phyloP scores from a whole-genome alignment of 148 eudicot species.

The Dysphania ambrosioides region DNA sequence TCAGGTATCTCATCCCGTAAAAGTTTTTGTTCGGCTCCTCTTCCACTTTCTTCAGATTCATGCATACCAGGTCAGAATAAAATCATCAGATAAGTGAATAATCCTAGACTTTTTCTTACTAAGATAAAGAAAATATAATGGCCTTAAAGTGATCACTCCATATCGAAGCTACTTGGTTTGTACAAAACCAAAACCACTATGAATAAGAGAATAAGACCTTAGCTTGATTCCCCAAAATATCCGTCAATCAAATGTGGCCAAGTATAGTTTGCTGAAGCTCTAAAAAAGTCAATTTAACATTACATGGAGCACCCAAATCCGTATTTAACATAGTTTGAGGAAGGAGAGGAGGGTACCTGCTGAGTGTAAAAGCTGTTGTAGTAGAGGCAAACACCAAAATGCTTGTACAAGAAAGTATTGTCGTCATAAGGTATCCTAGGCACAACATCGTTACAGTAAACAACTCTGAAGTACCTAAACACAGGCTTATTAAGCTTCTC shows the following conservation, averaged over 20 bases:
- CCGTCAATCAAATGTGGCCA: no score
- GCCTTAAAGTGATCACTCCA: no score
- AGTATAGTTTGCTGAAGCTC: no score
- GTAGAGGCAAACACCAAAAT: slow-evolving; percentile 70
- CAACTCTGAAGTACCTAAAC: slow-evolving; percentile 48
- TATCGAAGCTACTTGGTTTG: no score
- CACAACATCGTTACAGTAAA: slow-evolving; percentile 67
- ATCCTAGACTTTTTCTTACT: neutral
- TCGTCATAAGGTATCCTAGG: slow-evolving; percentile 71
- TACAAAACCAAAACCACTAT: no score
- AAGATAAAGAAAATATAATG: no score
- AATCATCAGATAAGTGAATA: neutral
- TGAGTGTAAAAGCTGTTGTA: slow-evolving; percentile 51
- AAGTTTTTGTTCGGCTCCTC: slow-evolving; percentile 78
- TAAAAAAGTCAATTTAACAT: no score
- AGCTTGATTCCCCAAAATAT: no score
- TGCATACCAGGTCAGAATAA: neutral
- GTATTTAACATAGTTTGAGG: no score
- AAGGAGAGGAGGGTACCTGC: slow-evolving; percentile 34
- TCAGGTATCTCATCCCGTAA: slow-evolving; percentile 44
- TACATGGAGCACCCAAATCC: no score
- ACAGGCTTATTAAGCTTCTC: slow-evolving; percentile 25
- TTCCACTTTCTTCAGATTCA: slow-evolving; percentile 40
- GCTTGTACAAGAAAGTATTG: slow-evolving; percentile 47
- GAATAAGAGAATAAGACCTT: no score